Evolutionary conservation across 2,329 filamentous ascomycete genomes (phyloP).

Genomic region (Rhinocladiella mackenziei): DNA sequence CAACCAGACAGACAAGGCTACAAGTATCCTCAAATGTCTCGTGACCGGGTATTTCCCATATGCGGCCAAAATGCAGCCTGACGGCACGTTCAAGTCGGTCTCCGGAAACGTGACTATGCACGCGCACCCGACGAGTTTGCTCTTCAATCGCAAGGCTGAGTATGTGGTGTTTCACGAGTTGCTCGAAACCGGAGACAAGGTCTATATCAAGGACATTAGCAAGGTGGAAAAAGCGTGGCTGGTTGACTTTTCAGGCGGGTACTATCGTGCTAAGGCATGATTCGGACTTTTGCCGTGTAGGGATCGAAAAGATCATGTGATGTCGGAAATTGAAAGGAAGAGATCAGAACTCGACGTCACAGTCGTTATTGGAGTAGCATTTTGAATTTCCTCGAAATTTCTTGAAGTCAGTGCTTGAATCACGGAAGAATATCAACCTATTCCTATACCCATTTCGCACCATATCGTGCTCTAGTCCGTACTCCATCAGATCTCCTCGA

Average conservation of each 20-base stretch:
- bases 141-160: slow-evolving; percentile 95
- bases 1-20: slow-evolving; percentile 52
- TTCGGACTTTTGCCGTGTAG: neutral
- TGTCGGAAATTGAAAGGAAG: too few species aligned
- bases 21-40: slow-evolving; percentile 78
- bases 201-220: slow-evolving; percentile 84
- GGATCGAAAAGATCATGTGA: too few species aligned
- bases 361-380: too few species aligned
- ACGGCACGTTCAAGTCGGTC: slow-evolving; percentile 86
- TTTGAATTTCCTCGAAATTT: too few species aligned
- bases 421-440: too few species aligned
- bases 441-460: too few species aligned
- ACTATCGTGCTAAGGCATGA: slow-evolving; percentile 57
- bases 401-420: too few species aligned
- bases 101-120: slow-evolving; percentile 72
- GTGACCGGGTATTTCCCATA: slow-evolving; percentile 90
- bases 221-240: slow-evolving; percentile 93
- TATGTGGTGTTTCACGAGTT: slow-evolving; percentile 97
- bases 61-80: slow-evolving; percentile 86
- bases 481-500: too few species aligned
- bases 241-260: slow-evolving; percentile 79
- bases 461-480: too few species aligned
- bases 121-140: slow-evolving; percentile 85
- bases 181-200: slow-evolving; percentile 83
- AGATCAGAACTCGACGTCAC: too few species aligned